Evolutionary conservation across 371 early-diverging fungal species (phyloP).

Genomic region (Lichtheimia corymbifera): DNA sequence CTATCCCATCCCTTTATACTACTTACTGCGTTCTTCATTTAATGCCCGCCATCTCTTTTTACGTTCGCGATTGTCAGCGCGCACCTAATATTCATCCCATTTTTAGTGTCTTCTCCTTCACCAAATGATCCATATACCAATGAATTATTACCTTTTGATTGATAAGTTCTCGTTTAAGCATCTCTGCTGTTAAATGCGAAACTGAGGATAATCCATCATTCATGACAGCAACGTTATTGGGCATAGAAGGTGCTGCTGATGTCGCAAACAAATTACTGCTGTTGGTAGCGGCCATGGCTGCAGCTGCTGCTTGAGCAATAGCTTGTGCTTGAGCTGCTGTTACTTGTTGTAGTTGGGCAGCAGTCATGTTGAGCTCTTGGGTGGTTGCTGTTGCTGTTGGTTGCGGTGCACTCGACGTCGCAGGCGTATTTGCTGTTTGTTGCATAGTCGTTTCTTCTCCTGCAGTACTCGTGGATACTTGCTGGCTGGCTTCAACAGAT

Average conservation of each 20-base stretch:
- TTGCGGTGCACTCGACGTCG: neutral
- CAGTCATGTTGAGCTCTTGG: constrained; percentile 18
- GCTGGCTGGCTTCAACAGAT: too few relatives aligned
- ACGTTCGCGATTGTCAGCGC: constrained; percentile 76
- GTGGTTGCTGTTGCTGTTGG: too few relatives aligned
- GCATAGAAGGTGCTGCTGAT: constrained; percentile 2
- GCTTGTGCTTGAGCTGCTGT: constrained; percentile 33
- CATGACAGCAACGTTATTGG: constrained; percentile 6
- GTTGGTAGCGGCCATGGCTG: constrained; percentile 23
- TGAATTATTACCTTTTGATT: constrained; percentile 44
- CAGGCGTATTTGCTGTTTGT: neutral
- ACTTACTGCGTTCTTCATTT: constrained; percentile 76
- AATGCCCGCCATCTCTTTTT: constrained; percentile 79
- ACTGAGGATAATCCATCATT: constrained; percentile 14
- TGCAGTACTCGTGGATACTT: too few relatives aligned
- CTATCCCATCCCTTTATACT: neutral
- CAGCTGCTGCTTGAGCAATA: constrained; percentile 33
- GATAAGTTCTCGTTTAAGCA: constrained; percentile 42
- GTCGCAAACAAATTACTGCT: neutral
- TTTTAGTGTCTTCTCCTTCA: constrained; percentile 18
- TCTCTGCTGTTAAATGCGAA: constrained; percentile 34
- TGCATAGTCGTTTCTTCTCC: too few relatives aligned
- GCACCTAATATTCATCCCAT: constrained; percentile 42
- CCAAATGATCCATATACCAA: neutral
- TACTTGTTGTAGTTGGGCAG: constrained; percentile 36